Evolutionary conservation across 768 basidiomycete genomes (phyloP).

Genomic region (Leccinum boreale): DNA sequence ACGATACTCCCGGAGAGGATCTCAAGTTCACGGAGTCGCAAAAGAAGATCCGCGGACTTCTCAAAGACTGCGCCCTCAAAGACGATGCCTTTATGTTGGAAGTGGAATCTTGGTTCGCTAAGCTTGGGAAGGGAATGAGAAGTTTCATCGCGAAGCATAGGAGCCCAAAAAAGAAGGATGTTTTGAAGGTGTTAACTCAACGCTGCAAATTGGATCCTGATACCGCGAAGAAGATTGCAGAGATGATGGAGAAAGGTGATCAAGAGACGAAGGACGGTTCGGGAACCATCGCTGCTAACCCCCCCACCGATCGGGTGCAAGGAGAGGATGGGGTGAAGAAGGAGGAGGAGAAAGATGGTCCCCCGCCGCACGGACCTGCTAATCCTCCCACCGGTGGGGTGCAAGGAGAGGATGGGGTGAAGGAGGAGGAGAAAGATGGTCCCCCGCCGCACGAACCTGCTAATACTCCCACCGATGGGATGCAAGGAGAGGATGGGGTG

Average conservation of each 20-base stretch:
- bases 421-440: no score
- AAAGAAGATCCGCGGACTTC: slow-evolving; percentile 16
- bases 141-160: slow-evolving; percentile 13
- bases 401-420: no score
- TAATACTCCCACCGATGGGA: background rate
- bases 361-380: no score
- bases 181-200: slow-evolving; percentile 16
- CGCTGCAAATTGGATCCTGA: slow-evolving; percentile 14
- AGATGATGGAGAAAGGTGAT: slow-evolving; percentile 20
- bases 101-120: slow-evolving; percentile 16
- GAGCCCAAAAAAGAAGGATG: slow-evolving; percentile 16
- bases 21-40: slow-evolving; percentile 24
- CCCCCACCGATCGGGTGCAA: background rate
- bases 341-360: background rate
- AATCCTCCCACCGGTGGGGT: no score
- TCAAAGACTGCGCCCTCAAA: slow-evolving; percentile 15
- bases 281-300: background rate
- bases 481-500: background rate
- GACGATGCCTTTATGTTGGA: slow-evolving; percentile 14
- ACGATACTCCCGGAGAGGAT: slow-evolving; percentile 18
- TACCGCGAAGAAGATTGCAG: slow-evolving; percentile 21
- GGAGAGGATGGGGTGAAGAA: background rate
- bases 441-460: no score
- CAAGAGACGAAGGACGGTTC: background rate
- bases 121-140: slow-evolving; percentile 8